Percentiles rank a stretch among this genome's conserved stretches.
phyloP scores from a whole-genome alignment of 768 basidiomycete genomes.

The Ephemerocybe angulata region DNA sequence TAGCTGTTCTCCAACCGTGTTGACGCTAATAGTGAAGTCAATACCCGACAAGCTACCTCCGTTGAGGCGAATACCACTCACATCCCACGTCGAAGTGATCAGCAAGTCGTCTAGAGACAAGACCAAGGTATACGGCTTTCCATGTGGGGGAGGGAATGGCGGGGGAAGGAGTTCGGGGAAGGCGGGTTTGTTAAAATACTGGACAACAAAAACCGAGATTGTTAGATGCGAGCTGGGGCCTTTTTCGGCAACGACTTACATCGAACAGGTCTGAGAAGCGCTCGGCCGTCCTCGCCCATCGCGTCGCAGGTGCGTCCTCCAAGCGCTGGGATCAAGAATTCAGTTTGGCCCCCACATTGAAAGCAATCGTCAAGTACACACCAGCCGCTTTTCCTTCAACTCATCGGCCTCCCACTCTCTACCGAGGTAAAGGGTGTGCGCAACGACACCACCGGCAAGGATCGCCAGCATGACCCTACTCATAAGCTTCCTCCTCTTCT shows the following conservation, averaged over 20 bases:
- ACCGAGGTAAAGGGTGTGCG: slow-evolving; percentile 63
- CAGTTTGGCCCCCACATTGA: neutral
- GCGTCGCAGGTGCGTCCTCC: slow-evolving; percentile 56
- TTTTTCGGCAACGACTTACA: slow-evolving; percentile 37
- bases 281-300: slow-evolving; percentile 61
- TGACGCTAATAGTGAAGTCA: slow-evolving; percentile 61
- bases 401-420: slow-evolving; percentile 77
- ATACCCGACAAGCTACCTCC: neutral
- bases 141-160: slow-evolving; percentile 73
- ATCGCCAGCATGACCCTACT: slow-evolving; percentile 52
- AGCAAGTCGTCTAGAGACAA: slow-evolving; percentile 91
- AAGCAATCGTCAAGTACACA: slow-evolving; percentile 28
- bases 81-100: slow-evolving; percentile 93
- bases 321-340: slow-evolving; percentile 37
- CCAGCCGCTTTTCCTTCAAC: slow-evolving; percentile 59
- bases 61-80: slow-evolving; percentile 41
- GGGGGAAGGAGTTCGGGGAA: slow-evolving; percentile 92
- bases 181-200: slow-evolving; percentile 92
- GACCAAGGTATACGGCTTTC: slow-evolving; percentile 89
- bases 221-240: neutral
- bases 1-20: slow-evolving; percentile 95
- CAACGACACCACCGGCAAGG: slow-evolving; percentile 53
- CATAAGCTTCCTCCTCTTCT: slow-evolving; percentile 59
- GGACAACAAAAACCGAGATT: neutral
- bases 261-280: slow-evolving; percentile 67